Conservation (phyloP, 495 filamentous ascomycete genomes). For the Lentithecium fluviatile region DNA sequence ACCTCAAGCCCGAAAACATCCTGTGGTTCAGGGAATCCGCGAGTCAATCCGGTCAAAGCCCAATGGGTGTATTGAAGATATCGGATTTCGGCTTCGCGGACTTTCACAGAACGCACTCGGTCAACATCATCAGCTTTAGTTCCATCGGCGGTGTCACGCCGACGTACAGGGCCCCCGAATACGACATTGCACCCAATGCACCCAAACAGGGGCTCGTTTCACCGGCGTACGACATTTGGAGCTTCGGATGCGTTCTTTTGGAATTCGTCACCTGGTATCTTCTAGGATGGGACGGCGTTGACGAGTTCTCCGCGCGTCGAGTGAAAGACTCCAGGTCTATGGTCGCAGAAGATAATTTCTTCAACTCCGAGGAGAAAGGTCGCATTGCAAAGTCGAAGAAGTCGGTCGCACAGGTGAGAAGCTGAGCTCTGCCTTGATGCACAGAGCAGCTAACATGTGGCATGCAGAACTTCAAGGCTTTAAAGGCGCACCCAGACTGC, state of each 20-base stretch:
- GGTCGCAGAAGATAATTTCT: constrained; percentile 13
- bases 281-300: constrained; percentile 2
- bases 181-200: not conserved
- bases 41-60: no score
- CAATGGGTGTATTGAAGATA: constrained; percentile 2
- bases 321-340: not conserved
- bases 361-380: not conserved
- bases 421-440: not conserved
- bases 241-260: constrained; percentile 18
- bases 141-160: not conserved
- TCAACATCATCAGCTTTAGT: not conserved
- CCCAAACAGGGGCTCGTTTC: not conserved
- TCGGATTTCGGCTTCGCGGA: constrained; percentile 18
- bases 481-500: not conserved
- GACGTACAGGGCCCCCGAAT: constrained; percentile 20
- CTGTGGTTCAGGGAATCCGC: constrained; percentile 4
- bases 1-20: constrained; percentile 21
- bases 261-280: constrained; percentile 23
- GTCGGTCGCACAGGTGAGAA: not conserved
- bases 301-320: not conserved
- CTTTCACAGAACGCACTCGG: not conserved
- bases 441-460: not conserved
- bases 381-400: not conserved
- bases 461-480: not conserved
- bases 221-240: constrained; percentile 20